phyloP scores from a whole-genome alignment of 306 rosid species.

The Astragalus glycyphyllos region DNA sequence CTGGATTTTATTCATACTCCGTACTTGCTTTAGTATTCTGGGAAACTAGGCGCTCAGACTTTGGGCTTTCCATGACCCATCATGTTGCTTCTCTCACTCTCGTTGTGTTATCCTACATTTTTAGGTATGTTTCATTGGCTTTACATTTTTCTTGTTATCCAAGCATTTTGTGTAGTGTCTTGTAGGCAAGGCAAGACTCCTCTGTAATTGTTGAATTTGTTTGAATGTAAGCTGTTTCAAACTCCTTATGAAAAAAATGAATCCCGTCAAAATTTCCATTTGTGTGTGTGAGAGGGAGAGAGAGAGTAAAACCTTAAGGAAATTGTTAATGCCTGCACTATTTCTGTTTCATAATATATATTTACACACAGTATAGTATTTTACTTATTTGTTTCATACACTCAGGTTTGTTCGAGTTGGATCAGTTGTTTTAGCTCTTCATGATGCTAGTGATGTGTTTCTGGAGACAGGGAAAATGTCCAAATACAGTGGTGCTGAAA shows the following conservation, averaged over 20 bases:
- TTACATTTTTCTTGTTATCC: slow-evolving; percentile 37
- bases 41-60: slow-evolving; percentile 98
- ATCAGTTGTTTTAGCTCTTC: slow-evolving; percentile 91
- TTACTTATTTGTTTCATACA: slow-evolving; percentile 37
- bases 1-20: slow-evolving; percentile 92
- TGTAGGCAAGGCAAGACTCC: slow-evolving; percentile 19
- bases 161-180: slow-evolving; percentile 35
- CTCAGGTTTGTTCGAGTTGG: slow-evolving; percentile 94
- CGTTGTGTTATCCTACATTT: slow-evolving; percentile 76
- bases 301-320: neutral
- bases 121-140: slow-evolving; percentile 61
- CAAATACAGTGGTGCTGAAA: slow-evolving; percentile 83
- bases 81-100: slow-evolving; percentile 86
- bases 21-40: slow-evolving; percentile 91
- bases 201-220: slow-evolving; percentile 13
- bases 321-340: neutral
- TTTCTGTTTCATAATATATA: neutral
- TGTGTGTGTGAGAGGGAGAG: neutral
- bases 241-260: slow-evolving; percentile 25
- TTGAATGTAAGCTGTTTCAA: slow-evolving; percentile 15
- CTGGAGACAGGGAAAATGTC: slow-evolving; percentile 97
- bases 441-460: slow-evolving; percentile 92
- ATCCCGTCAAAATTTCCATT: slow-evolving; percentile 16
- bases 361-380: slow-evolving; percentile 23
- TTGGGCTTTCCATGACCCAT: slow-evolving; percentile 92